phyloP scores from a whole-genome alignment of 23 red algal species.

The Gracilaria gracilis region DNA sequence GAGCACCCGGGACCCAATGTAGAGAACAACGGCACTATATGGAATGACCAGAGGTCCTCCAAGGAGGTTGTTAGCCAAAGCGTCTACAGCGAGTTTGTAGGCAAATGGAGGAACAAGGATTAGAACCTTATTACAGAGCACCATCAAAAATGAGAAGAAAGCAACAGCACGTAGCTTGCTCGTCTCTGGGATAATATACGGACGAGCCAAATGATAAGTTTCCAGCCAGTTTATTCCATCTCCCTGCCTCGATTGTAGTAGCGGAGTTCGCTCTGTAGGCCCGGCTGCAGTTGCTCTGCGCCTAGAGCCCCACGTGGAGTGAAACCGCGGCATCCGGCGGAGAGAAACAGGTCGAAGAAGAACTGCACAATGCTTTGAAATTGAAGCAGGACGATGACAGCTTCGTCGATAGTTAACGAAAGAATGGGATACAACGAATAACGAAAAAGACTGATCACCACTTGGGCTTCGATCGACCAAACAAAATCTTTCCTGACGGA shows the following conservation, averaged over 20 bases:
- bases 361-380: neutral
- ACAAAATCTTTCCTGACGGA: neutral
- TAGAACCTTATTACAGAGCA: conserved; percentile 46
- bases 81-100: conserved; percentile 79
- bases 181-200: conserved; percentile 56
- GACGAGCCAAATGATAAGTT: conserved; percentile 10
- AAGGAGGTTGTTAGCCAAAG: conserved; percentile 27
- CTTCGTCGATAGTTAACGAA: neutral
- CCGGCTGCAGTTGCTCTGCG: neutral
- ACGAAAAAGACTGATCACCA: neutral
- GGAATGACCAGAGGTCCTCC: conserved; percentile 32
- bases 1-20: conserved; percentile 39
- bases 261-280: conserved; percentile 11
- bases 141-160: conserved; percentile 34
- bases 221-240: conserved; percentile 43
- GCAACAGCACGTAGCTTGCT: conserved; percentile 36
- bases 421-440: neutral
- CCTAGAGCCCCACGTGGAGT: neutral
- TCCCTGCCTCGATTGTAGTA: neutral
- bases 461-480: neutral
- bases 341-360: neutral
- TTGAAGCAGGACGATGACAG: neutral
- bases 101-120: conserved; percentile 67
- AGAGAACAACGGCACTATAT: conserved; percentile 52
- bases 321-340: neutral